phyloP scores from a whole-genome alignment of 306 rosid genomes.

The Coriaria nepalensis region DNA sequence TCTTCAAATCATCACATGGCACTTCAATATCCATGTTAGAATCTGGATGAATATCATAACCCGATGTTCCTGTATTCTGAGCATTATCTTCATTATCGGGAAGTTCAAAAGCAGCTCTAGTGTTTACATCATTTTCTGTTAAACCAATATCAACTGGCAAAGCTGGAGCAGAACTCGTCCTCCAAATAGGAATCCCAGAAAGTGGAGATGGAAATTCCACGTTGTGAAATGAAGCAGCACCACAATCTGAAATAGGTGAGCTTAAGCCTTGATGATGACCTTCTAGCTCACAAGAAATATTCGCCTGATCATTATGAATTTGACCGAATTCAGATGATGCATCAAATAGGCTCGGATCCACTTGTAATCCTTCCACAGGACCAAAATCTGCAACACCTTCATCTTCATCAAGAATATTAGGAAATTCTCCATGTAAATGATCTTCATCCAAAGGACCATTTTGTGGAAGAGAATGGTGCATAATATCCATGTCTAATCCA shows the following conservation, averaged over 20 bases:
- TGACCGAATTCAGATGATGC: slow-evolving; percentile 35
- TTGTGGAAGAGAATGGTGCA: slow-evolving; percentile 28
- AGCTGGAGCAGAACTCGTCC: slow-evolving; percentile 28
- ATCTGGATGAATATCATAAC: slow-evolving; percentile 15
- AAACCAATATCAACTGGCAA: slow-evolving; percentile 23
- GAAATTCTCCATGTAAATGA: slow-evolving; percentile 23
- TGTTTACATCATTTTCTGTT: slow-evolving; percentile 15
- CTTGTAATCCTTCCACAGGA: slow-evolving; percentile 28
- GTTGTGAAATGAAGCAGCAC: slow-evolving; percentile 44
- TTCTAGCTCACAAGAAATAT: slow-evolving; percentile 40
- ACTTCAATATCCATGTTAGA: slow-evolving; percentile 17
- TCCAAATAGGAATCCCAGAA: slow-evolving; percentile 55
- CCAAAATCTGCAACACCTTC: slow-evolving; percentile 25
- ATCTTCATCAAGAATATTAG: slow-evolving; percentile 32
- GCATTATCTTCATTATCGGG: slow-evolving; percentile 18
- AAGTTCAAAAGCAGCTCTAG: slow-evolving; percentile 21
- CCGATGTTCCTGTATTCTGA: slow-evolving; percentile 19
- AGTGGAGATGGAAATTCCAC: slow-evolving; percentile 50
- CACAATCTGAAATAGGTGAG: slow-evolving; percentile 52
- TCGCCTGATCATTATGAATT: slow-evolving; percentile 33
- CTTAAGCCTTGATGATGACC: slow-evolving; percentile 28
- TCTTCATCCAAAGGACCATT: slow-evolving; percentile 28
- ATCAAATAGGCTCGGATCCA: slow-evolving; percentile 30
- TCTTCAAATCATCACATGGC: slow-evolving; percentile 29
- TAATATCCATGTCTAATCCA: slow-evolving; percentile 31